Evolutionary conservation across 768 basidiomycete species (phyloP).

Genomic region (Trametes cubensis): DNA sequence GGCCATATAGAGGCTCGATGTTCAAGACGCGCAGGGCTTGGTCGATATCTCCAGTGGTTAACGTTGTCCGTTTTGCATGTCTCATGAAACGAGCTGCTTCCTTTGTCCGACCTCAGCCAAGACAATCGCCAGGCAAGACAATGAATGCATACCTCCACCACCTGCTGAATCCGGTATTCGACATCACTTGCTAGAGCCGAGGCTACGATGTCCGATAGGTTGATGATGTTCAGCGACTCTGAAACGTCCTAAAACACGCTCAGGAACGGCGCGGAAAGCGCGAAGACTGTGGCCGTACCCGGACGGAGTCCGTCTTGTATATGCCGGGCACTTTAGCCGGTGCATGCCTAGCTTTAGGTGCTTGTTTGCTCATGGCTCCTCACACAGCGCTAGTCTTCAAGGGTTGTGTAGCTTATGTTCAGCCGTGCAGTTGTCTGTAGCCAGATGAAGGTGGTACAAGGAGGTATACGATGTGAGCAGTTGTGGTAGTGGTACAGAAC

Average conservation of each 20-base stretch:
- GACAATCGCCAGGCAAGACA: background rate
- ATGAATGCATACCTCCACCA: constrained; percentile 70
- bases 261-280: constrained; percentile 10
- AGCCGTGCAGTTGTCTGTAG: no score
- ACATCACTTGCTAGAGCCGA: constrained; percentile 92
- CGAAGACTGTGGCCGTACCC: constrained; percentile 29
- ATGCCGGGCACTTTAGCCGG: constrained; percentile 30
- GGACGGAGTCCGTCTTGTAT: constrained; percentile 36
- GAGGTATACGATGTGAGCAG: no score
- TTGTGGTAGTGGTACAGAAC: no score
- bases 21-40: constrained; percentile 92
- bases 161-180: constrained; percentile 94
- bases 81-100: constrained; percentile 98
- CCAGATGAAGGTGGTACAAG: no score
- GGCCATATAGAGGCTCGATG: constrained; percentile 94
- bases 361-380: constrained; percentile 18
- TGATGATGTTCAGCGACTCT: constrained; percentile 79
- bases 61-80: constrained; percentile 86
- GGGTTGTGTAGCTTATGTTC: background rate
- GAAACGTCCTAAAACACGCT: constrained; percentile 73
- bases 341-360: constrained; percentile 8
- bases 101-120: constrained; percentile 40
- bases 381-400: background rate
- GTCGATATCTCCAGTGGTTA: constrained; percentile 90
- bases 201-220: constrained; percentile 76